Conservation (phyloP, 2,329 filamentous ascomycete species). For the Fusarium oxysporum region DNA sequence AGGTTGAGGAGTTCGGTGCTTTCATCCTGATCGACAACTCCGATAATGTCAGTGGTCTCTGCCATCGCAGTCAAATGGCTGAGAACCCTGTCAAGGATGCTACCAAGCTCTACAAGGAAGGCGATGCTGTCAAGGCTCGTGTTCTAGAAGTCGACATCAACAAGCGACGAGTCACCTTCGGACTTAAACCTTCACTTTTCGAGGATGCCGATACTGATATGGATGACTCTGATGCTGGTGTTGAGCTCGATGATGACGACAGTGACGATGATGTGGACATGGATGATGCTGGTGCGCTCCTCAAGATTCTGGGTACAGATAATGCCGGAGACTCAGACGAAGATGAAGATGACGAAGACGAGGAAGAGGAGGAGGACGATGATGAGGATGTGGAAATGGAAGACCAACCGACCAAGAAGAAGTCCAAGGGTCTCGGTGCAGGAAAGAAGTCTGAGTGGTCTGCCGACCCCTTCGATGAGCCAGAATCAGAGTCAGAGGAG, state of each 20-base stretch:
- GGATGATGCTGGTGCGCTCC: constrained; percentile 56
- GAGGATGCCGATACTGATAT: constrained; percentile 69
- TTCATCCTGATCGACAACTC: constrained; percentile 93
- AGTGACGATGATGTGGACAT: constrained; percentile 64
- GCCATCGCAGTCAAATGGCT: constrained; percentile 92
- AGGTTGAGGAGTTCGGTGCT: constrained; percentile 94
- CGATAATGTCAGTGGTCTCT: constrained; percentile 89
- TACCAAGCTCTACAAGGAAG: constrained; percentile 88
- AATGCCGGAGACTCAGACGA: constrained; percentile 57
- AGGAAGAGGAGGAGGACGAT: constrained; percentile 52
- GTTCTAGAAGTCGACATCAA: constrained; percentile 81
- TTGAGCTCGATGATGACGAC: constrained; percentile 60
- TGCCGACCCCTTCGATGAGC: constrained; percentile 73
- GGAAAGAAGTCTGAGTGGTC: constrained; percentile 92
- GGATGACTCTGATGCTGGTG: constrained; percentile 62
- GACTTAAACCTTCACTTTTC: constrained; percentile 93
- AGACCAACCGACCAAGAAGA: constrained; percentile 52
- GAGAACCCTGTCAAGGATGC: constrained; percentile 85
- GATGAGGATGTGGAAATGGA: constrained; percentile 55
- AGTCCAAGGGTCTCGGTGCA: constrained; percentile 52
- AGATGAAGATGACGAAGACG: constrained; percentile 51
- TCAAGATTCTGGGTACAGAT: constrained; percentile 61
- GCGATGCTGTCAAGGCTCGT: constrained; percentile 93
- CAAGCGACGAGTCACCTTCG: constrained; percentile 86
- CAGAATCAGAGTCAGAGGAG: constrained; percentile 62